A percentile compares a stretch with the other conserved stretches of the same genome.
Evolutionary conservation across 305 asterid species (phyloP).

Genomic region (Fraxinus paxiana): DNA sequence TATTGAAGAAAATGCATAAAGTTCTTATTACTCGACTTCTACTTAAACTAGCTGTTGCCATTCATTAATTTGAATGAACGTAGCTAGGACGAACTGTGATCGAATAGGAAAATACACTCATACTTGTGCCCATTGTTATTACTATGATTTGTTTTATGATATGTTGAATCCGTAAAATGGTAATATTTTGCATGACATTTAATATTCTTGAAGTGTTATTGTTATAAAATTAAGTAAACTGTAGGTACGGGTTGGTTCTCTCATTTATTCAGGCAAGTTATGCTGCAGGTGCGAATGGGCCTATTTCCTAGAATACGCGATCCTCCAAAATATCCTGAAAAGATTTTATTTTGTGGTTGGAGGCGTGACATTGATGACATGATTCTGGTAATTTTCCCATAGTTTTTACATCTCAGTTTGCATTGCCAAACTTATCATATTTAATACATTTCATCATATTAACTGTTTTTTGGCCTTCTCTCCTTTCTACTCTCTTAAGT

Average conservation of each 20-base stretch:
- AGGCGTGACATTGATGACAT: conserved; percentile 96
- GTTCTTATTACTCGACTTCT: not conserved
- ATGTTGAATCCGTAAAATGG: not conserved
- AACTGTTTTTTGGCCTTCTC: not conserved
- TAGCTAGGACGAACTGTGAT: not conserved
- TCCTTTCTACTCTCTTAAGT: conserved; percentile 6
- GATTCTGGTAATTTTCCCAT: conserved; percentile 63
- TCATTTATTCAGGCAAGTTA: conserved; percentile 23
- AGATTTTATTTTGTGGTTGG: conserved; percentile 93
- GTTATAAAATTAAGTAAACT: not conserved
- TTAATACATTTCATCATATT: conserved; percentile 3
- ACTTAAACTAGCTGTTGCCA: not conserved
- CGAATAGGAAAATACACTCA: not conserved
- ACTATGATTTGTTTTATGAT: not conserved
- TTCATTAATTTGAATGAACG: not conserved
- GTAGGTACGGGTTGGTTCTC: not conserved
- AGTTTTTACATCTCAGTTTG: not conserved
- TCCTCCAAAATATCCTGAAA: conserved; percentile 93
- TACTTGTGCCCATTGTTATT: not conserved
- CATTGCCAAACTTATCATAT: conserved; percentile 15
- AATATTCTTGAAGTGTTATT: not conserved
- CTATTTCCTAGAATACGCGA: conserved; percentile 60
- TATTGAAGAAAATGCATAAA: not conserved
- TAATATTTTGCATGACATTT: not conserved
- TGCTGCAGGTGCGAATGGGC: conserved; percentile 61